Base-by-base conservation (phyloP, 2,329 filamentous ascomycete species). In the Fusarium hostae region DNA sequence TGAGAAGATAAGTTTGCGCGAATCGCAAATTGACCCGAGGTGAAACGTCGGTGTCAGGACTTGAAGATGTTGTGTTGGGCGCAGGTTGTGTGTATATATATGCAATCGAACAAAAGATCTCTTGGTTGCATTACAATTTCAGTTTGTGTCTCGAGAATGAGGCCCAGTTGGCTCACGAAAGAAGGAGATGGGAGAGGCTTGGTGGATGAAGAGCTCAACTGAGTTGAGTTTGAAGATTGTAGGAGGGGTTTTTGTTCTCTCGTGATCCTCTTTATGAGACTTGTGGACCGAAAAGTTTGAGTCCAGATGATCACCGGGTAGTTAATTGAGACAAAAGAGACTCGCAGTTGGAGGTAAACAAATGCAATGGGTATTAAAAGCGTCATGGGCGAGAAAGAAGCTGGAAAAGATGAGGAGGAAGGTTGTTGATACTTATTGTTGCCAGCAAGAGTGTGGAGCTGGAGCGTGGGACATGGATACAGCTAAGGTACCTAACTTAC, bases 401-500 rank as follows among this genome's bases (percentile, higher is more conserved):
- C 66, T 68, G 59, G 67, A 57, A 59, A 67, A 63, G 73, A 69
- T 68, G 75, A 75, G 72, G 74, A 74, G 75, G 75, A 77, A 68
- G 72, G 72, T 68, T 71, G 75, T 76, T 75, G 75, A 76, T 77
- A 77, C 75, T 77, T 77, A 77, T 77, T 73, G 57, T 67, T 76
- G 75, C 70, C 69, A 69, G 75, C 72, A 73, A 65, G 67, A 77
- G 75, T 68, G 74, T 74, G 68, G 73, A 68, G 73, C 71, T 74
- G 66, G 71, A 74, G 68, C 68, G 69, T 57, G 68, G 73, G 63
- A 63, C 68, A 73, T 63, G 60, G 56, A 63, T 64, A 57, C 41
- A 59, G 61, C 32, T 64, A 54, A 66, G 37, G 62, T 47, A 48
- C 41, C 52, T 52, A 51, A 48, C 64, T 62, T 67, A 67, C 64